Evolutionary conservation across 192 early-diverging fungal genomes (phyloP).

Genomic region (Backusella parvicylindrica): DNA sequence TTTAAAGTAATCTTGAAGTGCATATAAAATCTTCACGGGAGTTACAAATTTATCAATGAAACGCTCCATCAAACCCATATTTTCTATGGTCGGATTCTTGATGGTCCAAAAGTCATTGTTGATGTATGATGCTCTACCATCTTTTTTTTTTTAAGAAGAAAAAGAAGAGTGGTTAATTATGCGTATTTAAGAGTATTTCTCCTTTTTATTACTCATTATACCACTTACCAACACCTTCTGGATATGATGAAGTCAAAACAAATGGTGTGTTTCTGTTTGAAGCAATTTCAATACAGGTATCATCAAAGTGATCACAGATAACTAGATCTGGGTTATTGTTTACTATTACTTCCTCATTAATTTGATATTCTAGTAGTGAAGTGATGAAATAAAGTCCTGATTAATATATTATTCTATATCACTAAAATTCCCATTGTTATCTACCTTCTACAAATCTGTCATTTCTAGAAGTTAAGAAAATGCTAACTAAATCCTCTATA

Average conservation of each 20-base stretch:
- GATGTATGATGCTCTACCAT: conserved; percentile 11
- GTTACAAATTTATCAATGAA: neutral
- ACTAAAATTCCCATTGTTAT: neutral
- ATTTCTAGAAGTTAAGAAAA: neutral
- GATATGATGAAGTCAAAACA: conserved; percentile 7
- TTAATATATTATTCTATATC: neutral
- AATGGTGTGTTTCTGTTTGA: conserved; percentile 8
- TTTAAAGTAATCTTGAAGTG: neutral
- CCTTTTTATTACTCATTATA: neutral
- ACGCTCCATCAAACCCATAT: neutral
- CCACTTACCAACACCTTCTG: conserved; percentile 12
- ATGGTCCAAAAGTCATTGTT: neutral
- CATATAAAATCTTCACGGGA: neutral
- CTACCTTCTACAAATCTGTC: conserved; percentile 6
- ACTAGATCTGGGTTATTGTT: neutral
- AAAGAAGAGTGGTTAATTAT: neutral
- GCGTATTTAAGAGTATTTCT: neutral
- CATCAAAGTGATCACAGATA: conserved; percentile 21
- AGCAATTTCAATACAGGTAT: conserved; percentile 5
- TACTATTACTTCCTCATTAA: neutral
- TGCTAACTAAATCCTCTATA: neutral
- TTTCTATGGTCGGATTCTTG: neutral
- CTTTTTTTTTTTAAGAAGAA: neutral
- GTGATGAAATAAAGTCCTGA: neutral
- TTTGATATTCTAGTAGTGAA: neutral